Evolutionary conservation across 2,329 filamentous ascomycete species (phyloP), one percentile per base, ranked within the genome.

Genomic region (Pseudovirgaria hyperparasitica): DNA sequence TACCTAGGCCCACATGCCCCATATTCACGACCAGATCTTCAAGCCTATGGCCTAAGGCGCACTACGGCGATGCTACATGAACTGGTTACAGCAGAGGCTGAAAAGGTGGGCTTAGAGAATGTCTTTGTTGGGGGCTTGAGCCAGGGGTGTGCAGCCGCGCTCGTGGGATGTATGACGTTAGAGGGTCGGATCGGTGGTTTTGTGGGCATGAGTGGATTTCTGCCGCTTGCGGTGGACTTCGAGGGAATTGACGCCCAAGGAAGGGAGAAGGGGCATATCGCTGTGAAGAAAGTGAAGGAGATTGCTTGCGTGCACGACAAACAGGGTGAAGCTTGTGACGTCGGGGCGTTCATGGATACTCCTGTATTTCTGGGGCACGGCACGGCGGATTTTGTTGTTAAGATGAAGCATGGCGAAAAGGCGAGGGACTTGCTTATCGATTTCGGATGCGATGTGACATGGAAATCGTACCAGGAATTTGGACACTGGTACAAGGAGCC

Each of bases 101-200:
- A 7, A 9, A 54, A 23, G 32, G 17, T 36, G 34, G 19, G 23
- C 6, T n/a, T 46, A 1, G 16, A 34, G 11, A 63, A 60, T 22
- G 42, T 69, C 13, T 41, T 68, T 7, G 30, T 70, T 2, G 62
- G 62, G 5, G 62, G 63, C 0, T 32, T 68, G 13, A 65, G 64
- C 35, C 60, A 67, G 34, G 64, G 64, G 0, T 66, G 59, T 34
- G 64, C 62, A 2, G 57, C 59, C 40, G 44, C 48, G 0, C 34
- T 67, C 5, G 49, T 55, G 10, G 34, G 52, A 3, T 37, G 68
- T 9, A 40, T 69, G 3, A 49, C 39, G 13, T 46, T 29, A 19
- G 24, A 10, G 4, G 25, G n/a, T 16, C 7, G 11, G 9, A 5
- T 65, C 0, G 62, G 57, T 2, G 63, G 51, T 0, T 51, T 67